Evolutionary conservation across 2,329 filamentous ascomycete species (phyloP), one percentile per base, ranked within the genome.

Genomic region (Fusarium siculi): DNA sequence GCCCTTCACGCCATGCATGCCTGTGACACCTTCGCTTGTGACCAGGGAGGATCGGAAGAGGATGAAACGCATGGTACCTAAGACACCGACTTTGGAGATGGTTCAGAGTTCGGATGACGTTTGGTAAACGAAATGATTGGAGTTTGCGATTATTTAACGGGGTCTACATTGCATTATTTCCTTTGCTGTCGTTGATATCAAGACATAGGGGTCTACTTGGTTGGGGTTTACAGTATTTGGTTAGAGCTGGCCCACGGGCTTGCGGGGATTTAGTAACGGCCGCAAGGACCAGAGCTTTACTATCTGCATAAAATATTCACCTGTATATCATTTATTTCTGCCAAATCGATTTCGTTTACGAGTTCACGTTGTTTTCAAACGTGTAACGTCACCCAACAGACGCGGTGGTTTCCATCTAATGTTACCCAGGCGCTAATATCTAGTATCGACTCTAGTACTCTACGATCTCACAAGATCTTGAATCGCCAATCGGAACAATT

Each of bases 21-120:
- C 93, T 3, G 89, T 95, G 54, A 95, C 93, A 36, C 93, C 93
- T n/a, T 90, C 89, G 25, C 82, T 96, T 52, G 90, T 93, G 21
- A 93, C 90, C 30, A 90, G 87, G 80, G 88, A 89, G 70, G 93
- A 95, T 78, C 84, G 92, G 34, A 94, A 92, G 86, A 85, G 88
- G 79, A 91, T 90, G 86, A 89, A 86, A 85, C 90, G 87, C 79
- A 81, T 90, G 79, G 86, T 90, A 74, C 89, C 89, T 65, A 90
- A 90, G 83, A 91, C 89, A 56, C 90, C 90, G 8, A 89, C 89
- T 0, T 74, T 88, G 78, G 85, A 89, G 76, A 87, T 92, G 88
- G 91, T 93, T 12, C 82, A 84, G 82, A 88, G 85, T 74, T 84
- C 85, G 21, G 89, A 91, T 4, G 92, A 93, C 18, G 79, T 93